A percentile compares a stretch with the other conserved stretches of the same genome.
These are phyloP conservation scores for Globisporangium cederbergense DNA, from an alignment of 352 stramenopile species.

Conservation along the genomic window DNA sequence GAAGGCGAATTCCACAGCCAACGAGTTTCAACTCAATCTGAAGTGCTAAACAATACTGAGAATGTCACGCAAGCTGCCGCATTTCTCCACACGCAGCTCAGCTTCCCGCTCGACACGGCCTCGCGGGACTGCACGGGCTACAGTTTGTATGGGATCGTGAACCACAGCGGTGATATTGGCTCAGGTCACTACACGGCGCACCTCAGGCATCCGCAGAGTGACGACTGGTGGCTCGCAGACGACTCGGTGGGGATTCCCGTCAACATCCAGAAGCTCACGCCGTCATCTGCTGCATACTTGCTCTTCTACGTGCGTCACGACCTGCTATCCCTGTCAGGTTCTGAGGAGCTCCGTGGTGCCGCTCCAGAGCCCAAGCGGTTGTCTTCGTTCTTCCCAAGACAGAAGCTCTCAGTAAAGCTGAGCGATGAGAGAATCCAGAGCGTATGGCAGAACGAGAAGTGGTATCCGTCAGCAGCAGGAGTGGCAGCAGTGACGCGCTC, in stretches of 20 bases:
- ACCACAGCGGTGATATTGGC: slow-evolving; percentile 92
- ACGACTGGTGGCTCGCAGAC: slow-evolving; percentile 93
- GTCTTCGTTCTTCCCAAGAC: slow-evolving; percentile 11
- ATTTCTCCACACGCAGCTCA: slow-evolving; percentile 34
- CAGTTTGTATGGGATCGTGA: slow-evolving; percentile 93
- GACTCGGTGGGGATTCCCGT: slow-evolving; percentile 48
- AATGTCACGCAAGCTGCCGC: slow-evolving; percentile 25
- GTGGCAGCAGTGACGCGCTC: background rate
- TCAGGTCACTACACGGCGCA: slow-evolving; percentile 92
- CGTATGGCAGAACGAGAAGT: slow-evolving; percentile 10
- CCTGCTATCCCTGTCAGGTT: slow-evolving; percentile 11
- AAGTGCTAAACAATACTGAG: background rate
- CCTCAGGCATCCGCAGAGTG: slow-evolving; percentile 33
- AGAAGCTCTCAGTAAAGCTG: slow-evolving; percentile 7
- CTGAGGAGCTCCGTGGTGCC: background rate
- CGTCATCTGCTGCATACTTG: slow-evolving; percentile 57
- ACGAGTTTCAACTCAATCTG: background rate
- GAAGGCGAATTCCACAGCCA: background rate
- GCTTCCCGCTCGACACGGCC: slow-evolving; percentile 39
- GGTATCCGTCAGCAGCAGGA: background rate
- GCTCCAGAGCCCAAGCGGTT: background rate
- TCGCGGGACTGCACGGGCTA: slow-evolving; percentile 60
- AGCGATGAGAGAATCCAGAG: background rate
- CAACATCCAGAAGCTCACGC: slow-evolving; percentile 27
- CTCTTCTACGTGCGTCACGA: slow-evolving; percentile 71